phyloP scores from a whole-genome alignment of 75 land plant genomes.

The Pseudotsuga menziesii region DNA sequence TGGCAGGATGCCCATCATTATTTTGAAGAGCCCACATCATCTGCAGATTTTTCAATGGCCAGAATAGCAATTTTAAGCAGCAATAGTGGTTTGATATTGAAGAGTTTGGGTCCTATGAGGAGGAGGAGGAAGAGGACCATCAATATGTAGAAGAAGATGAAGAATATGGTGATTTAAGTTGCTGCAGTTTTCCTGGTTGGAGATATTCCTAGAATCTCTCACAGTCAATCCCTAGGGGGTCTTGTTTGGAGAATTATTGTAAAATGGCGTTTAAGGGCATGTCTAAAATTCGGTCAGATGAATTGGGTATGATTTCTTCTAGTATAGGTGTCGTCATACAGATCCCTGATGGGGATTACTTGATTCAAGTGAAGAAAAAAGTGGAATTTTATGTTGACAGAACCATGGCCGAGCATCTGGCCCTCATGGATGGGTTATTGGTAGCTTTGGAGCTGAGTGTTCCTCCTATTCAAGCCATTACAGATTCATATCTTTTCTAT shows the following conservation, averaged over 20 bases:
- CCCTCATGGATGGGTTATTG: slow-evolving; percentile 67
- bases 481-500: slow-evolving; percentile 55
- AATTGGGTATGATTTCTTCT: slow-evolving; percentile 30
- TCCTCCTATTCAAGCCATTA: slow-evolving; percentile 36
- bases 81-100: slow-evolving; percentile 23
- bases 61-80: background rate
- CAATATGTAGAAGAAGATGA: slow-evolving; percentile 33
- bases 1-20: slow-evolving; percentile 4
- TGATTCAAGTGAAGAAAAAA: slow-evolving; percentile 50
- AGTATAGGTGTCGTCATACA: slow-evolving; percentile 69
- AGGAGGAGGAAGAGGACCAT: slow-evolving; percentile 53
- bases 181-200: background rate
- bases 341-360: slow-evolving; percentile 17
- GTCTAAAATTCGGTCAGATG: slow-evolving; percentile 24
- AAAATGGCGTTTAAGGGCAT: slow-evolving; percentile 59
- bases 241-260: slow-evolving; percentile 15
- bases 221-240: slow-evolving; percentile 23
- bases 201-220: slow-evolving; percentile 7
- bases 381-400: slow-evolving; percentile 65
- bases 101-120: slow-evolving; percentile 53
- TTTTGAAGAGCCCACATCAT: background rate
- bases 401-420: slow-evolving; percentile 63
- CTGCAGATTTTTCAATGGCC: background rate
- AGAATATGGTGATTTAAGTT: background rate
- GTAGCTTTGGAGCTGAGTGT: slow-evolving; percentile 31